Conservation (phyloP, 257 asterid genomes). For the Phtheirospermum japonicum region DNA sequence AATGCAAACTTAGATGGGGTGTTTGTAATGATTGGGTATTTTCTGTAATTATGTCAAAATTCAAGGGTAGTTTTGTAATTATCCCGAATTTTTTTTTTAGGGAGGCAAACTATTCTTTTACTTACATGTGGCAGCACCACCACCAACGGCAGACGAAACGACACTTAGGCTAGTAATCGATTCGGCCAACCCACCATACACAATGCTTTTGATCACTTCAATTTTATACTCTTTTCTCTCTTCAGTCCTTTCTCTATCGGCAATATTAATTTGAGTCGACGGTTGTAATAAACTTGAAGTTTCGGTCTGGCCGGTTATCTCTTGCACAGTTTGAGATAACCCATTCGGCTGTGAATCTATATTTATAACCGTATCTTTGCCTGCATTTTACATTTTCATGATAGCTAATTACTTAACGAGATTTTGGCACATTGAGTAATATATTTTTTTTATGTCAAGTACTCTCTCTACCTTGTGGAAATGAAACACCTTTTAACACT, state of each 20-base stretch:
- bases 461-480: too few species aligned
- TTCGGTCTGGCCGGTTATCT: slow-evolving; percentile 26
- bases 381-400: slow-evolving; percentile 40
- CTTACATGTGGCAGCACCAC: slow-evolving; percentile 74
- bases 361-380: slow-evolving; percentile 50
- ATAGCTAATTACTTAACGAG: neutral
- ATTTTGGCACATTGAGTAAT: slow-evolving; percentile 18
- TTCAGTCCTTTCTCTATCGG: slow-evolving; percentile 35
- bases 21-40: too few species aligned
- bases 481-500: slow-evolving; percentile 29
- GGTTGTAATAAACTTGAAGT: slow-evolving; percentile 27
- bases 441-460: too few species aligned
- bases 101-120: neutral
- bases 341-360: slow-evolving; percentile 40
- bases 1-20: too few species aligned
- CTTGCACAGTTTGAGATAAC: slow-evolving; percentile 27
- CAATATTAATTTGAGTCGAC: slow-evolving; percentile 30
- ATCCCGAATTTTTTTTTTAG: too few species aligned
- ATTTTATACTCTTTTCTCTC: slow-evolving; percentile 40
- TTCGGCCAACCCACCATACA: slow-evolving; percentile 76
- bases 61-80: too few species aligned
- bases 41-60: neutral
- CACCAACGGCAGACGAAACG: slow-evolving; percentile 81
- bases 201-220: slow-evolving; percentile 74
- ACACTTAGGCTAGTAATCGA: slow-evolving; percentile 68